Conservation (phyloP, 768 basidiomycete genomes). For the Porphyrellus cyaneotinctus region DNA sequence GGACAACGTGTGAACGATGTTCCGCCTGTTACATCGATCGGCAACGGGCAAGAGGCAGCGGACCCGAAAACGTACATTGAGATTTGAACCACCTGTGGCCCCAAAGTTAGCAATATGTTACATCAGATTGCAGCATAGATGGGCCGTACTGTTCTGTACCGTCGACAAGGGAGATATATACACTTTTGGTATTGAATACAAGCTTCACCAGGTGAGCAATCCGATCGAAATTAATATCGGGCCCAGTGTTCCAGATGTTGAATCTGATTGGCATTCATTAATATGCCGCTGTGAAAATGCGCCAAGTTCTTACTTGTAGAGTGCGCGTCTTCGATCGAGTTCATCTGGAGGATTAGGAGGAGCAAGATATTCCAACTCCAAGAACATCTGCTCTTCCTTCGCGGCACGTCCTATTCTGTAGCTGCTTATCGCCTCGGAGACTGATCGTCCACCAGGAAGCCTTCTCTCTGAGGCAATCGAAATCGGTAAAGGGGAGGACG, state of each 20-base stretch:
- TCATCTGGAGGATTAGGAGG: slow-evolving; percentile 87
- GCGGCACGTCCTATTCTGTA: slow-evolving; percentile 45
- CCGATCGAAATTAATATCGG: slow-evolving; percentile 89
- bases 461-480: slow-evolving; percentile 32
- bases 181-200: slow-evolving; percentile 87
- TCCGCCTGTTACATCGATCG: slow-evolving; percentile 37
- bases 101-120: slow-evolving; percentile 6
- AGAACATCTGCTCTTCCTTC: slow-evolving; percentile 67
- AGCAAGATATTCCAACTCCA: slow-evolving; percentile 62
- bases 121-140: slow-evolving; percentile 2
- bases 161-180: slow-evolving; percentile 80
- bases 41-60: neutral
- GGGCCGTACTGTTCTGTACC: slow-evolving; percentile 69
- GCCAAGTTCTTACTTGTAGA: slow-evolving; percentile 65
- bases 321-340: slow-evolving; percentile 70
- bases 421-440: slow-evolving; percentile 31
- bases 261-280: slow-evolving; percentile 48
- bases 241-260: slow-evolving; percentile 83
- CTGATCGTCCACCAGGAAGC: slow-evolving; percentile 31
- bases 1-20: slow-evolving; percentile 41
- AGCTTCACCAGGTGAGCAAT: slow-evolving; percentile 91
- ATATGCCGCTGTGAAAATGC: neutral
- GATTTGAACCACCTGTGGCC: slow-evolving; percentile 78
- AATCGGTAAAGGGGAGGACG: slow-evolving; percentile 59
- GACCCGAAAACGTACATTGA: slow-evolving; percentile 54